Evolutionary conservation across 805 yeast species (phyloP).

Genomic region (Hanseniaspora meyeri): DNA sequence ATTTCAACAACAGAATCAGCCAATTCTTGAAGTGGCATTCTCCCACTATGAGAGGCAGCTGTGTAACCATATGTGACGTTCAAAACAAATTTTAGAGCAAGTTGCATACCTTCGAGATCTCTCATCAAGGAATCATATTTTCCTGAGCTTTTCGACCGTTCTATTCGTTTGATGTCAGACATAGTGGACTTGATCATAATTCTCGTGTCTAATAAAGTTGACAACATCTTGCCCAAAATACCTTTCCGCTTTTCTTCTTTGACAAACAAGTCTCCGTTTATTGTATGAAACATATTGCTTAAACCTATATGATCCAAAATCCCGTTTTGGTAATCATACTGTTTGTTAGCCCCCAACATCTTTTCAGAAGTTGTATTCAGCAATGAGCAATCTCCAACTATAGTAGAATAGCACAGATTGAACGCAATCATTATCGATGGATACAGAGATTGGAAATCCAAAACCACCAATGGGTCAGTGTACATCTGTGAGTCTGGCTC

Average conservation of each 20-base stretch:
- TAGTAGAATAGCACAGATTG: conserved; percentile 72
- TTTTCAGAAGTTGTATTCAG: conserved; percentile 34
- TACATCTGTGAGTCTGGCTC: conserved; percentile 80
- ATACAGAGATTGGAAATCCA: conserved; percentile 87
- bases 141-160: conserved; percentile 17
- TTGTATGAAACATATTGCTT: conserved; percentile 56
- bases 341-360: conserved; percentile 38
- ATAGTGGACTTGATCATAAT: conserved; percentile 67
- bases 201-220: conserved; percentile 69
- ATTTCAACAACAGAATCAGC: conserved; percentile 91
- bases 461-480: conserved; percentile 76
- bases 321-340: conserved; percentile 44
- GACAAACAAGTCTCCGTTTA: conserved; percentile 77
- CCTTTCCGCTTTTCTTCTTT: conserved; percentile 57
- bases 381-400: conserved; percentile 50
- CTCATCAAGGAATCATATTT: conserved; percentile 38
- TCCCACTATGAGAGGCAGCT: conserved; percentile 85
- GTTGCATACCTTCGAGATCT: conserved; percentile 61
- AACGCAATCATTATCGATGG: conserved; percentile 88
- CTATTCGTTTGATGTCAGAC: conserved; percentile 32
- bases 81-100: conserved; percentile 80
- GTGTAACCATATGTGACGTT: conserved; percentile 95
- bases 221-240: conserved; percentile 67
- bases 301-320: conserved; percentile 36
- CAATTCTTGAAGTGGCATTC: conserved; percentile 93